A percentile compares a stretch with the other conserved stretches of the same genome.
Evolutionary conservation across 1,284 basidiomycete genomes (phyloP).

Genomic region (Dichomitus squalens): DNA sequence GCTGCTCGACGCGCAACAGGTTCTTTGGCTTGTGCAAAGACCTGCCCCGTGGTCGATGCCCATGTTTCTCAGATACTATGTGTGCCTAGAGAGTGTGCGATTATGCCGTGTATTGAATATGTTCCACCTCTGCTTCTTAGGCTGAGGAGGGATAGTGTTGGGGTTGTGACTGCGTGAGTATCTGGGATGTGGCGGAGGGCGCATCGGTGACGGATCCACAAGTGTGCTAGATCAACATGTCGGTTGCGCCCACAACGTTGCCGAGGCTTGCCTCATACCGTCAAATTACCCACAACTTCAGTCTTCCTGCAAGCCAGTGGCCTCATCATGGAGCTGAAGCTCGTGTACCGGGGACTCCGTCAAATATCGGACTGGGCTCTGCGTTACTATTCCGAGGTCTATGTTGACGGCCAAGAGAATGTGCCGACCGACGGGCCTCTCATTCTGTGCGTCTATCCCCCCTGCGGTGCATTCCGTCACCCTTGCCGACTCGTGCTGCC

Average conservation of each 20-base stretch:
- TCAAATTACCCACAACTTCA: no score
- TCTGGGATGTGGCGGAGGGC: not conserved
- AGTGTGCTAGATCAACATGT: no score
- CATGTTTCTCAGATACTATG: slow-evolving; percentile 25
- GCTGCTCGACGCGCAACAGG: slow-evolving; percentile 83
- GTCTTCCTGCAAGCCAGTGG: no score
- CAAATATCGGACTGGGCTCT: slow-evolving; percentile 67
- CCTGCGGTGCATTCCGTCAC: slow-evolving; percentile 46
- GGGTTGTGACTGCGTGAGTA: not conserved
- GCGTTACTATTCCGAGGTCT: slow-evolving; percentile 71
- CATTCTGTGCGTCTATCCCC: slow-evolving; percentile 81
- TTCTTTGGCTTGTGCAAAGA: slow-evolving; percentile 38
- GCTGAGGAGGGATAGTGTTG: no score
- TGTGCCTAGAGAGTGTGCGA: slow-evolving; percentile 19
- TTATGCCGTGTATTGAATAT: slow-evolving; percentile 20
- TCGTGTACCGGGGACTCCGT: slow-evolving; percentile 64
- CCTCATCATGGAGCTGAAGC: slow-evolving; percentile 45
- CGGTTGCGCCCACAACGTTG: no score
- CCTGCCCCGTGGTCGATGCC: slow-evolving; percentile 76
- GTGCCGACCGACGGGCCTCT: slow-evolving; percentile 84
- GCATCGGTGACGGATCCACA: no score
- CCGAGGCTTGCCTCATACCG: no score
- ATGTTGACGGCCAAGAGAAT: slow-evolving; percentile 71
- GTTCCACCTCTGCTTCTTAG: not conserved
- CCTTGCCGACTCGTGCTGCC: not conserved